A percentile compares a stretch with the other conserved stretches of the same genome.
Evolutionary conservation across 495 filamentous ascomycete genomes (phyloP).

Genomic region (Schizothecium vesticola): DNA sequence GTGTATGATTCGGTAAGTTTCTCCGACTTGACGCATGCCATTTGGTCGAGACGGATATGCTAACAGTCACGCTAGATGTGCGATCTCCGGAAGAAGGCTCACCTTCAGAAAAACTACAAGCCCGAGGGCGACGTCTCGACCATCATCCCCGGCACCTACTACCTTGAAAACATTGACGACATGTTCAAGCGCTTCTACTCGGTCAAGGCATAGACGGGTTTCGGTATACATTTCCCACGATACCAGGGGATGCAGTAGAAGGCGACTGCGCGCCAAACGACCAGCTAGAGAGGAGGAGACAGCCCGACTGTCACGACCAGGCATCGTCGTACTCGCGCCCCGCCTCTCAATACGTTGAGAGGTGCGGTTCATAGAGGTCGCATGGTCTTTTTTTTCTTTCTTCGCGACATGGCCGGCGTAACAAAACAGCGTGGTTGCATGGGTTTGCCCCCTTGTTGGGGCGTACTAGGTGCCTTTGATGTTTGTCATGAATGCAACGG

Average conservation of each 20-base stretch:
- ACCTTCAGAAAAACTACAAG: slow-evolving; percentile 85
- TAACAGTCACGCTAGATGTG: slow-evolving; percentile 64
- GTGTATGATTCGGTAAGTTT: slow-evolving; percentile 75
- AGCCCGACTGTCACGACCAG: not conserved
- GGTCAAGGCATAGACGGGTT: slow-evolving; percentile 66
- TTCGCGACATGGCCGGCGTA: not conserved
- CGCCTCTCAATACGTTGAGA: not conserved
- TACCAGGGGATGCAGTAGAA: not conserved
- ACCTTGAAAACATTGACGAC: slow-evolving; percentile 81
- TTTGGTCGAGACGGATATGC: not conserved
- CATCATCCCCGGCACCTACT: slow-evolving; percentile 77
- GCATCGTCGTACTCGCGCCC: not conserved
- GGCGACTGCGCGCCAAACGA: not conserved
- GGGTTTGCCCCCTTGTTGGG: not conserved
- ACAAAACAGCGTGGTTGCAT: not conserved
- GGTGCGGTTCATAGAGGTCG: not conserved
- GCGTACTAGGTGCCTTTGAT: not conserved
- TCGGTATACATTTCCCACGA: not conserved
- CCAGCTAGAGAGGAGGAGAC: not conserved
- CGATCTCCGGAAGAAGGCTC: slow-evolving; percentile 85
- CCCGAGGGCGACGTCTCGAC: slow-evolving; percentile 72
- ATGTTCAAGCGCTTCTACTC: slow-evolving; percentile 91
- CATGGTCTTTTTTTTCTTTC: not conserved
- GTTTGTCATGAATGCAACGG: not conserved
- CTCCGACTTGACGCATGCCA: not conserved